Evolutionary conservation across 345 rosid genomes (phyloP), one percentile per base, ranked within the genome.

Genomic region (Salix suchowensis): DNA sequence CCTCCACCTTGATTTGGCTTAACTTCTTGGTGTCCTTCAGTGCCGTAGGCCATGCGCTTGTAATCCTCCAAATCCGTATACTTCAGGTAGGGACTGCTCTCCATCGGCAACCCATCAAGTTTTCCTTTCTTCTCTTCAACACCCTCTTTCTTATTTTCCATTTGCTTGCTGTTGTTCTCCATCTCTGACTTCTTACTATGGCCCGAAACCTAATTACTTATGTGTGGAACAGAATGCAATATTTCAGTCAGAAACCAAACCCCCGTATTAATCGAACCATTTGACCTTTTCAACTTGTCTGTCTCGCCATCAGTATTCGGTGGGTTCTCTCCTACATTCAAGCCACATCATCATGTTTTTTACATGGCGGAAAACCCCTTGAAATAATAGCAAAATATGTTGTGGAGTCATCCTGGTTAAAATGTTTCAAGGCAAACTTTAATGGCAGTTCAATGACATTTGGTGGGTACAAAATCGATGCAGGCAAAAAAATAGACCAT

Each of bases 21-120:
- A 68, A 88, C 88, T 36, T 78, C 66, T 23, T 75, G 84, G 77
- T 88, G 92, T 36, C 88, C 92, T 5, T 84, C 66, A n/a, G 88
- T 84, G 60, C 91, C 94, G 58, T 85, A 85, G 14, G 80, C 88
- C 0, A 82, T 73, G 30, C 70, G 54, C 80, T 86, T 87, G 84
- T 86, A 85, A 70, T 81, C 91, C 76, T 90, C 91, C 66, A 88
- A 21, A 62, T 86, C 74, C 1, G 74, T 74, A 19, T 80, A 86
- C 77, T 85, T 81, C 46, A 85, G 34, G 44, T 83, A 90, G 0
- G 91, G 89, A 64, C 88, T 86, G 60, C 75, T 85, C 80, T 87
- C 85, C 74, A 86, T 34, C 37, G 91, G 90, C 62, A 87, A 52
- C 78, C 80, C 84, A 44, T 79, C 83, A 24, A 34, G 70, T 12